A percentile compares a stretch with the other conserved stretches of the same genome.
Evolutionary conservation across 164 flowering plant genomes (phyloP).

Genomic region (Chloranthus sessilifolius): DNA sequence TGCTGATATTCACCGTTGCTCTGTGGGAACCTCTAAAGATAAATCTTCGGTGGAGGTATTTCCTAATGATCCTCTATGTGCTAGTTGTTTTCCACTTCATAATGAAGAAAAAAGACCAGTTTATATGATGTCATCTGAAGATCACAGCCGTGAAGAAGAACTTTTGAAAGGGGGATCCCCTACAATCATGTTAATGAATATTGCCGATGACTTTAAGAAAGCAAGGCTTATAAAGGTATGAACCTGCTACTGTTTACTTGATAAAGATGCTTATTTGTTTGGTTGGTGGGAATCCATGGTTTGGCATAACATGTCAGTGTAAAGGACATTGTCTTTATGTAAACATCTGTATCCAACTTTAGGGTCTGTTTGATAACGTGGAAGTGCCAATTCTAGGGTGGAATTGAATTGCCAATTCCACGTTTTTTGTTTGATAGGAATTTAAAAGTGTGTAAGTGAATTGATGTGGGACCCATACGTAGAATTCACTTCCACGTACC

Average conservation of each 20-base stretch:
- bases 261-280: neutral
- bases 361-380: too few species aligned
- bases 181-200: conserved; percentile 77
- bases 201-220: conserved; percentile 75
- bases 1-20: conserved; percentile 21
- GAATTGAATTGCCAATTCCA: too few species aligned
- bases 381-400: too few species aligned
- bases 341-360: too few species aligned
- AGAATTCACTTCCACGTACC: too few species aligned
- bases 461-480: too few species aligned
- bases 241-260: conserved; percentile 2
- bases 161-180: conserved; percentile 17
- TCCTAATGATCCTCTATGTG: conserved; percentile 8
- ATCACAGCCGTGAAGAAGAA: conserved; percentile 11
- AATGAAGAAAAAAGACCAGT: conserved; percentile 15
- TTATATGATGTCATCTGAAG: conserved; percentile 14
- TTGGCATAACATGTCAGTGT: neutral
- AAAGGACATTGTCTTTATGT: neutral
- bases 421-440: too few species aligned
- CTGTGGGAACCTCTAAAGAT: conserved; percentile 16
- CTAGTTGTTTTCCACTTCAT: conserved; percentile 8
- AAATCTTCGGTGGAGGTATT: conserved; percentile 18
- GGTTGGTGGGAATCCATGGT: neutral
- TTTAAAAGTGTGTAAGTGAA: too few species aligned
- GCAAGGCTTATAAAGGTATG: conserved; percentile 55